Conservation (phyloP, 139 green algal species). For the Protoeuglena noctilucae region DNA sequence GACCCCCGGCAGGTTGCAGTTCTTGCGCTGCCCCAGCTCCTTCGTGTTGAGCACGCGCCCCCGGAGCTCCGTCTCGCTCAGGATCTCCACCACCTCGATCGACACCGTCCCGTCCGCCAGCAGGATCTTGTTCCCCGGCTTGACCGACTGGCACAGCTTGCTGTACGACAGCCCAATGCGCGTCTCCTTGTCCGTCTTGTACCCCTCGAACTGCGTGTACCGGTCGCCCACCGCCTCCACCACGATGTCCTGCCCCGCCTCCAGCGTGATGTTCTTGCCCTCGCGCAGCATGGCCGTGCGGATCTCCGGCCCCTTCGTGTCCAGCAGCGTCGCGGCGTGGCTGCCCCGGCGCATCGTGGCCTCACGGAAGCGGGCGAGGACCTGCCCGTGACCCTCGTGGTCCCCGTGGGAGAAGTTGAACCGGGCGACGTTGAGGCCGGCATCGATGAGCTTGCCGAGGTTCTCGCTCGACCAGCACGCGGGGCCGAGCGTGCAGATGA, state of each 20-base stretch:
- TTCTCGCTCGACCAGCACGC: slow-evolving; percentile 13
- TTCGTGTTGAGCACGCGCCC: slow-evolving; percentile 24
- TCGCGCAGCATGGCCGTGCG: slow-evolving; percentile 36
- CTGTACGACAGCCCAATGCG: slow-evolving; percentile 23
- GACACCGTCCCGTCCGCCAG: slow-evolving; percentile 32
- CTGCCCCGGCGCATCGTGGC: not conserved
- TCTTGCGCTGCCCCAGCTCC: slow-evolving; percentile 31
- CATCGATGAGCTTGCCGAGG: slow-evolving; percentile 31
- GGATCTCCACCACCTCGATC: slow-evolving; percentile 27
- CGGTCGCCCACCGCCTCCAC: slow-evolving; percentile 28
- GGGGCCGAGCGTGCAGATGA: slow-evolving; percentile 21
- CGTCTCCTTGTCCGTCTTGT: slow-evolving; percentile 16
- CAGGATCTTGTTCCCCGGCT: slow-evolving; percentile 34
- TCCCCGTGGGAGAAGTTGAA: slow-evolving; percentile 73
- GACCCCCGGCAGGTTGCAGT: slow-evolving; percentile 38
- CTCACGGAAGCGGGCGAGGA: slow-evolving; percentile 12
- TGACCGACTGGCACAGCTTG: slow-evolving; percentile 37
- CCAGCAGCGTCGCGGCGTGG: slow-evolving; percentile 20
- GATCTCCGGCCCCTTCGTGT: slow-evolving; percentile 50
- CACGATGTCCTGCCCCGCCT: slow-evolving; percentile 19
- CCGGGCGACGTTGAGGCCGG: slow-evolving; percentile 49
- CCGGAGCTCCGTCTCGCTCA: slow-evolving; percentile 22
- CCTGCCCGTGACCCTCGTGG: slow-evolving; percentile 40
- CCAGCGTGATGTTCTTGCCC: slow-evolving; percentile 14
- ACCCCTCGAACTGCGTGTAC: slow-evolving; percentile 21